Conservation (phyloP, 306 rosid species). For the Casuarina equisetifolia region DNA sequence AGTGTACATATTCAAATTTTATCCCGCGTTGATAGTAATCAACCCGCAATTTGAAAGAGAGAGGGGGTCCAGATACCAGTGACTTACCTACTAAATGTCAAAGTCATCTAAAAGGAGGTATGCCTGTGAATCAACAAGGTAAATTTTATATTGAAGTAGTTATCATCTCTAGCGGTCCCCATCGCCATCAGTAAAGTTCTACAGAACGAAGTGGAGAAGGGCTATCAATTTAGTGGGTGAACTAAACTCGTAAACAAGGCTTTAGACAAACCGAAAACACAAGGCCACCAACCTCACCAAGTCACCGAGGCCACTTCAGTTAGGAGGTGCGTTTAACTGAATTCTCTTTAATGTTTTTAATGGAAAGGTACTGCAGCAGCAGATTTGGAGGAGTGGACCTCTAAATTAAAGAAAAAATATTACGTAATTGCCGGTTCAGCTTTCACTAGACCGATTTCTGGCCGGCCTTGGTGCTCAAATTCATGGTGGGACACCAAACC, state of each 20-base stretch:
- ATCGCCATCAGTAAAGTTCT: slow-evolving; percentile 18
- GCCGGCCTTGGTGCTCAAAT: slow-evolving; percentile 42
- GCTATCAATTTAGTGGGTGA: slow-evolving; percentile 67
- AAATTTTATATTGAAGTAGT: slow-evolving; percentile 11
- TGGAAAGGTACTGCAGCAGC: neutral
- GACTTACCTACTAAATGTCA: too few relatives aligned
- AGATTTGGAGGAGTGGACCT: slow-evolving; percentile 1
- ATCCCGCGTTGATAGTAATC: too few relatives aligned
- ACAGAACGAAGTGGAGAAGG: slow-evolving; percentile 13
- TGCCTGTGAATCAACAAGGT: too few relatives aligned
- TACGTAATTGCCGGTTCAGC: neutral
- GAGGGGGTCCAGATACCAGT: too few relatives aligned
- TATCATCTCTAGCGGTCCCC: neutral
- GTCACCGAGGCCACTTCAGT: slow-evolving; percentile 48
- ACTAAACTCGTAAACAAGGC: slow-evolving; percentile 59
- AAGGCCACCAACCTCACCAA: slow-evolving; percentile 73
- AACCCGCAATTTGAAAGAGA: too few relatives aligned
- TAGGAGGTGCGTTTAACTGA: slow-evolving; percentile 66
- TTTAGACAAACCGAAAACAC: slow-evolving; percentile 1
- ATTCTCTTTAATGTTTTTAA: slow-evolving; percentile 36
- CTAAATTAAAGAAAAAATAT: neutral
- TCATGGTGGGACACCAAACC: slow-evolving; percentile 58
- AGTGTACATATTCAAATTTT: too few relatives aligned
- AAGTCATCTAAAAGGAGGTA: too few relatives aligned
- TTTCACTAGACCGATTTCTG: neutral